These are phyloP conservation scores for Penicillium sp. DNA, from an alignment of 2,329 filamentous ascomycete species.

Conservation along the genomic window DNA sequence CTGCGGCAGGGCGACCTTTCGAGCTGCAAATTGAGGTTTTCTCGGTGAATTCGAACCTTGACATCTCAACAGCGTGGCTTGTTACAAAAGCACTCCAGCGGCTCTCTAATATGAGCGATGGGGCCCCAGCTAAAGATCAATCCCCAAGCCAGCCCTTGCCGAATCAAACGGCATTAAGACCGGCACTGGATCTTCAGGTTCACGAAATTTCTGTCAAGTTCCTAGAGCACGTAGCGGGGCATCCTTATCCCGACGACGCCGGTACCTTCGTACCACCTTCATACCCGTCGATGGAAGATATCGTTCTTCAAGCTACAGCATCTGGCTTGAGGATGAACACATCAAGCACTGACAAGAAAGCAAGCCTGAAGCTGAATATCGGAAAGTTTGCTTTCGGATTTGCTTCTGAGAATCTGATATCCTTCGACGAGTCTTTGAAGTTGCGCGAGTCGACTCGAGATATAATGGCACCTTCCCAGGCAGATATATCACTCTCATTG, in stretches of 20 bases:
- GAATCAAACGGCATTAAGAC: not conserved
- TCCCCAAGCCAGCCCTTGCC: constrained; percentile 19
- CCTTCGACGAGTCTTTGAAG: constrained; percentile 54
- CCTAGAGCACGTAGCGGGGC: constrained; percentile 40
- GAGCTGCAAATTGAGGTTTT: constrained; percentile 38
- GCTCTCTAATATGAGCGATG: constrained; percentile 26
- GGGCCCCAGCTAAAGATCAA: constrained; percentile 8
- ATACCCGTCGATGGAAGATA: constrained; percentile 32
- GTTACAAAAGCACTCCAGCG: constrained; percentile 42
- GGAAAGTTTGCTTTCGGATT: constrained; percentile 54
- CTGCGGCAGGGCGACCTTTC: constrained; percentile 5
- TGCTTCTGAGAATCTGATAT: constrained; percentile 55
- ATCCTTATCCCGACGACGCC: constrained; percentile 25
- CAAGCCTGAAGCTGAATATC: constrained; percentile 35
- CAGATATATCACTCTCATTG: constrained; percentile 46
- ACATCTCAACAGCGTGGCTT: constrained; percentile 48
- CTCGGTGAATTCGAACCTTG: constrained; percentile 38
- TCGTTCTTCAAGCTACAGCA: constrained; percentile 36
- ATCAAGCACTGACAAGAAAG: constrained; percentile 22
- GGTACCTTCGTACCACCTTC: constrained; percentile 19
- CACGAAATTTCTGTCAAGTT: constrained; percentile 40
- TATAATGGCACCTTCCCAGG: constrained; percentile 38
- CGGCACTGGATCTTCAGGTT: constrained; percentile 27
- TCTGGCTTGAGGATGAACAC: constrained; percentile 32
- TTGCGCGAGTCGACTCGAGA: constrained; percentile 53